phyloP scores from a whole-genome alignment of 2,329 filamentous ascomycete genomes.

The Ciborinia camelliae region DNA sequence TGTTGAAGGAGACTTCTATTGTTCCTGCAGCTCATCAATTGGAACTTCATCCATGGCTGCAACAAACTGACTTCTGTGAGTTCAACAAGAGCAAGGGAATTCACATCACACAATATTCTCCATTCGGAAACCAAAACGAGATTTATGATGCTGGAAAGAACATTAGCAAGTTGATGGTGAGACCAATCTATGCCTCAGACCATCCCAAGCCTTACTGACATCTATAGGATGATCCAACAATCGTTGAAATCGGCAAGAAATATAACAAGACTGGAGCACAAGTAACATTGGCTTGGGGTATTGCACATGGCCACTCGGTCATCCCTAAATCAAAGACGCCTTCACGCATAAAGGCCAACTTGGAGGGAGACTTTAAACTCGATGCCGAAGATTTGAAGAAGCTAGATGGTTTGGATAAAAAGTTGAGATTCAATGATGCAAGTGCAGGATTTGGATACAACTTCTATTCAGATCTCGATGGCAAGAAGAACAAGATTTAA shows the following conservation, averaged over 20 bases:
- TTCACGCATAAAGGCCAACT: constrained; percentile 59
- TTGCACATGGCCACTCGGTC: constrained; percentile 54
- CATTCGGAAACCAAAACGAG: constrained; percentile 54
- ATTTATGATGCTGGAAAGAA: constrained; percentile 58
- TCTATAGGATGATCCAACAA: constrained; percentile 48
- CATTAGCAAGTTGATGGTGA: constrained; percentile 47
- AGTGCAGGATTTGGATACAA: constrained; percentile 53
- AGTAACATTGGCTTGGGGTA: constrained; percentile 57
- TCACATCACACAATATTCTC: constrained; percentile 52
- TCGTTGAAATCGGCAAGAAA: constrained; percentile 54
- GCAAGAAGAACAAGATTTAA: constrained; percentile 44
- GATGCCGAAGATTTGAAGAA: constrained; percentile 54
- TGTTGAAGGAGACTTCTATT: constrained; percentile 44
- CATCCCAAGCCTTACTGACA: not conserved
- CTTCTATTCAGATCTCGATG: constrained; percentile 58
- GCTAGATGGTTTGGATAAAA: constrained; percentile 52
- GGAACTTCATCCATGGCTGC: constrained; percentile 56
- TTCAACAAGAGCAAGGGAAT: constrained; percentile 51
- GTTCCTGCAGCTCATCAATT: constrained; percentile 57
- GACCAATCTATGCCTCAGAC: not conserved
- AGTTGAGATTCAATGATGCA: constrained; percentile 60
- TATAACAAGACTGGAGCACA: constrained; percentile 55
- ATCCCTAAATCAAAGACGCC: constrained; percentile 62
- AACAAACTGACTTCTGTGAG: constrained; percentile 50
- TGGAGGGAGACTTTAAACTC: constrained; percentile 61